Evolutionary conservation across 768 basidiomycete genomes (phyloP).

Genomic region (Hebeloma cylindrosporum): DNA sequence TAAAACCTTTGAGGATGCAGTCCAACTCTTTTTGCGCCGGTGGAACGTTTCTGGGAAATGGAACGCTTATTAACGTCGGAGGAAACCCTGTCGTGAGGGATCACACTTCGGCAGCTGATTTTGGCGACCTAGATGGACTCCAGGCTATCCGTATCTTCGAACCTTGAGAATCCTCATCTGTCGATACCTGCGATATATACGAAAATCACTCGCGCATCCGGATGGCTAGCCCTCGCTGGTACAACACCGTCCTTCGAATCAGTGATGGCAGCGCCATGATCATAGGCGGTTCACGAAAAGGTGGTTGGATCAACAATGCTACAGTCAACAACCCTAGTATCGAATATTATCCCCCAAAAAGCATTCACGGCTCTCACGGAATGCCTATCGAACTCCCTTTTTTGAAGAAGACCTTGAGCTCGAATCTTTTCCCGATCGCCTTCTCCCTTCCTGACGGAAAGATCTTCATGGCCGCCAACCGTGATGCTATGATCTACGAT

Average conservation of each 20-base stretch:
- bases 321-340: conserved; percentile 81
- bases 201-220: conserved; percentile 65
- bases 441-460: conserved; percentile 69
- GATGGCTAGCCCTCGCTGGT: conserved; percentile 82
- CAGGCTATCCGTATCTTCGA: conserved; percentile 73
- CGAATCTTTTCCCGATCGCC: conserved; percentile 82
- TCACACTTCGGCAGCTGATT: conserved; percentile 66
- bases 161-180: conserved; percentile 55
- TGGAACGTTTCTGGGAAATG: conserved; percentile 74
- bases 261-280: conserved; percentile 82
- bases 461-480: conserved; percentile 77
- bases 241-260: conserved; percentile 69
- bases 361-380: conserved; percentile 64
- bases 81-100: conserved; percentile 76
- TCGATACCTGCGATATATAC: conserved; percentile 55
- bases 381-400: conserved; percentile 64
- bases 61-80: conserved; percentile 76
- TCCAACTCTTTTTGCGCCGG: conserved; percentile 90
- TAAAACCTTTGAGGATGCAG: conserved; percentile 60
- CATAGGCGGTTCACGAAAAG: conserved; percentile 76
- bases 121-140: conserved; percentile 72
- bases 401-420: conserved; percentile 68
- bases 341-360: conserved; percentile 83
- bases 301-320: conserved; percentile 84
- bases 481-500: conserved; percentile 77